phyloP scores from a whole-genome alignment of 768 basidiomycete species.

The Naganishia friedmannii region DNA sequence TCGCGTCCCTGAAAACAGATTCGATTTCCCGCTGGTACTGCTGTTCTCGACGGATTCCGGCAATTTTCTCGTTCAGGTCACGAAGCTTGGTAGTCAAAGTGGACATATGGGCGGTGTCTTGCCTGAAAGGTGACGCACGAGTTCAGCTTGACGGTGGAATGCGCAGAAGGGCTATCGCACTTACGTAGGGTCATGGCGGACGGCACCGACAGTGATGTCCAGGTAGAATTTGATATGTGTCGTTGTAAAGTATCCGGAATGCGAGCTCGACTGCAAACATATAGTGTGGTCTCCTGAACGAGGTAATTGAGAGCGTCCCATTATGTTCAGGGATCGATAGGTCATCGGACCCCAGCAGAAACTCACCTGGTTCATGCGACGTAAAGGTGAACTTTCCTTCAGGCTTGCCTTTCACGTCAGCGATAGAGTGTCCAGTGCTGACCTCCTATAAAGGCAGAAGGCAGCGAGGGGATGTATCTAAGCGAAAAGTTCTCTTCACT shows the following conservation, averaged over 20 bases:
- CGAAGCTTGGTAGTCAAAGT: conserved; percentile 61
- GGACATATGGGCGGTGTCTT: conserved; percentile 48
- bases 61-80: conserved; percentile 88
- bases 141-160: background rate
- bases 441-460: conserved; percentile 65
- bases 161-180: conserved; percentile 23
- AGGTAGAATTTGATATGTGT: conserved; percentile 87
- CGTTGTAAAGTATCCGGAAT: conserved; percentile 71
- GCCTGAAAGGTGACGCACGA: conserved; percentile 30
- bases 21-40: conserved; percentile 97
- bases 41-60: conserved; percentile 90
- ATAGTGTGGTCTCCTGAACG: conserved; percentile 83
- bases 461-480: background rate
- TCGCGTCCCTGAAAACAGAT: conserved; percentile 79
- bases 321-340: background rate
- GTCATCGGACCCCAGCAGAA: background rate
- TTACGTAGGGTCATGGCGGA: conserved; percentile 74
- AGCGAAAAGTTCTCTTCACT: background rate
- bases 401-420: conserved; percentile 81
- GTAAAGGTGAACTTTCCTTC: conserved; percentile 96
- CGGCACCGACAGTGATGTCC: conserved; percentile 85
- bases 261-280: conserved; percentile 88
- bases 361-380: conserved; percentile 71
- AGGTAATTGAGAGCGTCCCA: background rate
- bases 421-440: conserved; percentile 65